Base-by-base conservation (phyloP, 169 alveolate species). In the Eimeria zaria region DNA sequence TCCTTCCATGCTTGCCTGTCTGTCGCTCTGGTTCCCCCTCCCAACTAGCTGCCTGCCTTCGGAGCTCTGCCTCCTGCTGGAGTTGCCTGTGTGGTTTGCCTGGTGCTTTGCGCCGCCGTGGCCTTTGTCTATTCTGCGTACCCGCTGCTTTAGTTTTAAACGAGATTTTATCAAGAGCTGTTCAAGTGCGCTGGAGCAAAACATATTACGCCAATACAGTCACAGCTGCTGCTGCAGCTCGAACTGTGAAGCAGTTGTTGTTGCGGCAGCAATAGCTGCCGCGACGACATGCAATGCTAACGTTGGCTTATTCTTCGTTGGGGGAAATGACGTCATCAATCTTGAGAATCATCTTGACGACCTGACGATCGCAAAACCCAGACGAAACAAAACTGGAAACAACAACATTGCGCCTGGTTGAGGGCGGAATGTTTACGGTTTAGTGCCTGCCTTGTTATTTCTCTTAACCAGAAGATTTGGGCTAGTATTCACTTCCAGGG, bases 271-370 rank as follows among this genome's bases (percentile, higher is more conserved):
- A 60, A 22, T 27, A 36, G 80, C 92, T 16, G n/a, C n/a, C n/a
- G n/a, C n/a, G n/a, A n/a, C n/a, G n/a, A n/a, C n/a, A n/a, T n/a
- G 92, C 92, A 24, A 81, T 22, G 36, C 33, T 55, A 55, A 36
- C 14, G 55, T n/a, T 20, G 51, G 48, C 9, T 41, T 73, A 41
- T 24, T 60, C 64, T 7, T 96, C 97, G 48, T 76, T 84, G 24
- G 97, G 96, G 2, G 83, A 83, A 51, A 99, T 99, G 71, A 99
- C 99, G 97, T 99, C 99, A 97, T 99, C 99, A 69, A 99, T 99
- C 97, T 99, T 99, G 48, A 99, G 97, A 88, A 99, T 99, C 99
- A 99, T 99, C 97, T 99, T 99, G 74, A 99, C 99, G 18, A 99
- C 99, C 98, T 99, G 99, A 41, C 11, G 24, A 64, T 12, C 74